Conservation (phyloP, 768 basidiomycete genomes). For the Leccinum imitatum region DNA sequence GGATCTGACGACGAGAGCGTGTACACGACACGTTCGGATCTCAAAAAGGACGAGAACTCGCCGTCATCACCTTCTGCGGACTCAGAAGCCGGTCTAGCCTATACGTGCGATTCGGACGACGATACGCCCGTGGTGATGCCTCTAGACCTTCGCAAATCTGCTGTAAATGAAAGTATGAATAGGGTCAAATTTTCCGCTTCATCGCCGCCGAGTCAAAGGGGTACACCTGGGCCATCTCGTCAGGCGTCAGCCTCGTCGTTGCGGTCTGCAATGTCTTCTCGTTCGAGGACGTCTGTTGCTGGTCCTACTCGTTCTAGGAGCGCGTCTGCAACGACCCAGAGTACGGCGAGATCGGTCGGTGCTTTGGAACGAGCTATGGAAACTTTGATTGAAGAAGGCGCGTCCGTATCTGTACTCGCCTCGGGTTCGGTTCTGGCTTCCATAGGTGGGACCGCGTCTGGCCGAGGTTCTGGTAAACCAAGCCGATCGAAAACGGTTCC, state of each 20-base stretch:
- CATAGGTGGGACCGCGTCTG: constrained; percentile 21
- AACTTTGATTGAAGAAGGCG: constrained; percentile 46
- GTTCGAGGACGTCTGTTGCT: constrained; percentile 11
- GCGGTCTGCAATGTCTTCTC: constrained; percentile 21
- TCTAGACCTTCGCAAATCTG: constrained; percentile 25
- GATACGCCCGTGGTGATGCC: constrained; percentile 35
- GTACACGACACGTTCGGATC: constrained; percentile 33
- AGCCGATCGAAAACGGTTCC: constrained; percentile 55
- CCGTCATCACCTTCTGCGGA: constrained; percentile 29
- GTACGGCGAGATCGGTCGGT: constrained; percentile 32
- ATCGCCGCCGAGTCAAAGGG: constrained; percentile 19
- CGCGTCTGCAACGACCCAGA: constrained; percentile 30
- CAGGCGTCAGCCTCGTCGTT: constrained; percentile 27
- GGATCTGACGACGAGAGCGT: constrained; percentile 36
- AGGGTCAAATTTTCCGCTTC: constrained; percentile 37
- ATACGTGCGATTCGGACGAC: constrained; percentile 34
- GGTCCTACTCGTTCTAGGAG: constrained; percentile 22
- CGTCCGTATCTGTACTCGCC: constrained; percentile 35
- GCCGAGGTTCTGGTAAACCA: constrained; percentile 30
- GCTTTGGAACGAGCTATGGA: constrained; percentile 53
- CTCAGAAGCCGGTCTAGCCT: constrained; percentile 39
- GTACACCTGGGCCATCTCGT: constrained; percentile 25
- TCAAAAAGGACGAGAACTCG: constrained; percentile 15
- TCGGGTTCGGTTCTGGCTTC: constrained; percentile 35
- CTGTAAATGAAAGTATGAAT: constrained; percentile 7